Evolutionary conservation across 257 asterid genomes (phyloP), one percentile per base, ranked within the genome.

Genomic region (Primulina tabacum): DNA sequence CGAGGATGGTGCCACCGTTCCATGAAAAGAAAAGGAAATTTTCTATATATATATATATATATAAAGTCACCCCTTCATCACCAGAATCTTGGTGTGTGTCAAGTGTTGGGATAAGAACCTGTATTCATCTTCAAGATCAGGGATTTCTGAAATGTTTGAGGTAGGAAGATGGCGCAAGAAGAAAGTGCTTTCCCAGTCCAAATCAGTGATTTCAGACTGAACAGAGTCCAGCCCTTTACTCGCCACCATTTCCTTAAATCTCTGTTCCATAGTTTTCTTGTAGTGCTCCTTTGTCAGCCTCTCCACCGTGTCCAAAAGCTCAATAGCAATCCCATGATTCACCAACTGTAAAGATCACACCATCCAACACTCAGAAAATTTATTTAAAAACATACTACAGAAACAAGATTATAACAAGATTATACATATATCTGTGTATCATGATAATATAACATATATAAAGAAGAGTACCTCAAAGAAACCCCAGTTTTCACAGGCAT

Each of bases 121-220:
- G 87, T 86, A 83, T 17, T 86, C 81, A 0, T 83, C 71, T 7
- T 81, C 82, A 30, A 86, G 91, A 72, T 86, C 85, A 6, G 91
- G 85, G 69, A 86, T 57, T 17, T 86, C 81, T 0, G 82, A 66
- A 76, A 86, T 80, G 66, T 83, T 86, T 0, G 91, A 83, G 11
- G 65, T 60, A 6, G 91, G 91, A 72, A 78, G 89, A 63, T 86
- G 91, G 73, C 89, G 87, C 60, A 86, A 32, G 86, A 74, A 86
- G 83, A 86, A 86, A 64, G 89, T 83, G 82, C 87, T 81, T 60
- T 86, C 89, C 91, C 91, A 86, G 64, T 86, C 91, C 3, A 86
- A 33, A 47, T 86, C 91, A 18, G 80, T 57, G 72, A 83, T 78
- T 33, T 86, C 89, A 5, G 84, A 75, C 62, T 83, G 84, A 3